phyloP scores from a whole-genome alignment of 441 rosid genomes.

The Adansonia grandidieri region DNA sequence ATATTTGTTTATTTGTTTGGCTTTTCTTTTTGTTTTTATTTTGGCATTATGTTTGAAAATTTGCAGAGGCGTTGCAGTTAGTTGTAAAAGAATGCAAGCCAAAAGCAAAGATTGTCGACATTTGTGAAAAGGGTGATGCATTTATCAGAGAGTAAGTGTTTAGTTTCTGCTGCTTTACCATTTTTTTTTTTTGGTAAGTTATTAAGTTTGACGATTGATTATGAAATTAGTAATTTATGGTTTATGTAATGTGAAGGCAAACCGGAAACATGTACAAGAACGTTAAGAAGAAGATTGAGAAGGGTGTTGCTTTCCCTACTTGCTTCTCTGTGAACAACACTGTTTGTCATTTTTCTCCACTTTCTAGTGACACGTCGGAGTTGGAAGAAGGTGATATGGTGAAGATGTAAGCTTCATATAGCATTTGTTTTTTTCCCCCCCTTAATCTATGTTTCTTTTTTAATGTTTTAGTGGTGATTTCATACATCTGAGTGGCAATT shows the following conservation, averaged over 20 bases:
- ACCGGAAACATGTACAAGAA: slow-evolving; percentile 89
- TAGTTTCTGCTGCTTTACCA: not conserved
- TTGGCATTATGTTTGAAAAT: not conserved
- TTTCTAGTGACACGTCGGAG: slow-evolving; percentile 70
- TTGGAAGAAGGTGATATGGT: slow-evolving; percentile 87
- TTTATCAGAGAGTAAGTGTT: slow-evolving; percentile 81
- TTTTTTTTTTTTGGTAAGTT: not conserved
- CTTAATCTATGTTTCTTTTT: not conserved
- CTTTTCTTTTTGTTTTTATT: not conserved
- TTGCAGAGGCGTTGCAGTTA: slow-evolving; percentile 85
- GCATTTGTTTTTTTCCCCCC: too few species aligned
- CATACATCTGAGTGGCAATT: slow-evolving; percentile 3
- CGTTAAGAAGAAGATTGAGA: slow-evolving; percentile 83
- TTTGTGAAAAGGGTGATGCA: slow-evolving; percentile 90
- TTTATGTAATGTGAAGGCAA: slow-evolving; percentile 50
- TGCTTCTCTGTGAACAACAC: slow-evolving; percentile 88
- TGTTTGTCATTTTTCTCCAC: slow-evolving; percentile 85
- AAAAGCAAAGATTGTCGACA: slow-evolving; percentile 81
- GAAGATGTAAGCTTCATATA: slow-evolving; percentile 64
- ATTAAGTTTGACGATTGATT: not conserved
- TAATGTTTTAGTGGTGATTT: not conserved
- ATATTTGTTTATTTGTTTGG: slow-evolving; percentile 6
- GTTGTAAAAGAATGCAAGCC: slow-evolving; percentile 80
- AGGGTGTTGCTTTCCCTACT: slow-evolving; percentile 93
- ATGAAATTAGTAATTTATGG: not conserved